These are phyloP conservation scores for Termitomyces sp. DNA, from an alignment of 768 basidiomycete species.

Conservation along the genomic window DNA sequence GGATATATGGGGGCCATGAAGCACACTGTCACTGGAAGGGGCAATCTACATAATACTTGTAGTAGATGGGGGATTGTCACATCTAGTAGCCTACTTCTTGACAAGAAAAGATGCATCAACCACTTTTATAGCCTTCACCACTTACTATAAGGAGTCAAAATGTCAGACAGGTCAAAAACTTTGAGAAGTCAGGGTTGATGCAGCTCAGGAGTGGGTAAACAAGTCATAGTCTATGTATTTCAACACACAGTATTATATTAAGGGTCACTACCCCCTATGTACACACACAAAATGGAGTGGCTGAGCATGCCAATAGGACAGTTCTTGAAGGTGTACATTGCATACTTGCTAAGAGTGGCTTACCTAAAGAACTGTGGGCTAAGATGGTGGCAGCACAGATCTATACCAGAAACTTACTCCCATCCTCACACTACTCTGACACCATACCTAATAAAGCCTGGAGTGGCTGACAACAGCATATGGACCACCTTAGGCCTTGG, in stretches of 20 bases:
- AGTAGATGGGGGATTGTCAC: constrained; percentile 15
- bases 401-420: constrained; percentile 21
- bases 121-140: constrained; percentile 4
- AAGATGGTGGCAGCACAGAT: constrained; percentile 2
- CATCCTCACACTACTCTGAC: constrained; percentile 13
- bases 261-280: constrained; percentile 13
- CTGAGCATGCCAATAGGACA: constrained; percentile 9
- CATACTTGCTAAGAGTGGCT: not conserved
- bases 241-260: not conserved
- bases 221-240: constrained; percentile 18
- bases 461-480: constrained; percentile 10
- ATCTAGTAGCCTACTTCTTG: constrained; percentile 14
- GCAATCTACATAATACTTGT: constrained; percentile 19
- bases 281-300: constrained; percentile 22
- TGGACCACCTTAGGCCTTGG: constrained; percentile 20
- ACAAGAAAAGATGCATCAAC: not conserved
- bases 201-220: not conserved
- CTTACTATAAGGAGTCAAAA: not conserved
- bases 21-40: constrained; percentile 11
- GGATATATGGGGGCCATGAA: constrained; percentile 11
- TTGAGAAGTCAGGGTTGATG: not conserved
- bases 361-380: constrained; percentile 5
- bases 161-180: not conserved
- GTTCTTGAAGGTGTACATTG: too few species aligned
- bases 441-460: constrained; percentile 13